phyloP scores from a whole-genome alignment of 2,329 filamentous ascomycete species.

The Elsinoe fawcettii region DNA sequence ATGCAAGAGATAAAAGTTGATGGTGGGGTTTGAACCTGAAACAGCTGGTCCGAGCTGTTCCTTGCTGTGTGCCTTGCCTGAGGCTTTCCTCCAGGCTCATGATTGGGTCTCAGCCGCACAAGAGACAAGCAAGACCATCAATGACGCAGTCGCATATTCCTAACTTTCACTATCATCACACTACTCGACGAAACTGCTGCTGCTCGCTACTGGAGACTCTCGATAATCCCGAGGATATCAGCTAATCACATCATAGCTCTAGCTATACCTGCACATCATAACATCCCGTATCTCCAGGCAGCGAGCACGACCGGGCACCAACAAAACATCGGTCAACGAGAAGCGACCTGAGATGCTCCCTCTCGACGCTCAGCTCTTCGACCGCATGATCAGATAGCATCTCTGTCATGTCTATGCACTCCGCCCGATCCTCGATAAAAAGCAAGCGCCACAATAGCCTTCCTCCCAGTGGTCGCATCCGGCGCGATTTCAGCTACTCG shows the following conservation, averaged over 20 bases:
- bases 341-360: slow-evolving; percentile 13
- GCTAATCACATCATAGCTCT: neutral
- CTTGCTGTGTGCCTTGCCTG: neutral
- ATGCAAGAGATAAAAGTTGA: neutral
- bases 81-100: neutral
- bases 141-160: slow-evolving; percentile 10
- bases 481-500: slow-evolving; percentile 34
- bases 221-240: neutral
- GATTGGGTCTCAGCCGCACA: slow-evolving; percentile 11
- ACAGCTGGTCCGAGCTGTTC: slow-evolving; percentile 5
- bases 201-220: slow-evolving; percentile 1
- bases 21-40: slow-evolving; percentile 9
- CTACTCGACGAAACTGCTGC: neutral
- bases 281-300: neutral
- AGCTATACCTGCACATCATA: neutral
- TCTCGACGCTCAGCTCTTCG: neutral
- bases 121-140: slow-evolving; percentile 7
- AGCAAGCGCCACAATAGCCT: slow-evolving; percentile 37
- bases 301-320: neutral
- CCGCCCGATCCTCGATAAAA: slow-evolving; percentile 28
- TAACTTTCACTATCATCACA: slow-evolving; percentile 2
- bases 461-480: slow-evolving; percentile 32
- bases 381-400: slow-evolving; percentile 4
- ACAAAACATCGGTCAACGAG: neutral
- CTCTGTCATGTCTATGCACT: slow-evolving; percentile 25